Percentiles rank a stretch among this genome's conserved stretches.
phyloP scores from a whole-genome alignment of 1,284 basidiomycete genomes.

The Microbotryomycetes sp. region DNA sequence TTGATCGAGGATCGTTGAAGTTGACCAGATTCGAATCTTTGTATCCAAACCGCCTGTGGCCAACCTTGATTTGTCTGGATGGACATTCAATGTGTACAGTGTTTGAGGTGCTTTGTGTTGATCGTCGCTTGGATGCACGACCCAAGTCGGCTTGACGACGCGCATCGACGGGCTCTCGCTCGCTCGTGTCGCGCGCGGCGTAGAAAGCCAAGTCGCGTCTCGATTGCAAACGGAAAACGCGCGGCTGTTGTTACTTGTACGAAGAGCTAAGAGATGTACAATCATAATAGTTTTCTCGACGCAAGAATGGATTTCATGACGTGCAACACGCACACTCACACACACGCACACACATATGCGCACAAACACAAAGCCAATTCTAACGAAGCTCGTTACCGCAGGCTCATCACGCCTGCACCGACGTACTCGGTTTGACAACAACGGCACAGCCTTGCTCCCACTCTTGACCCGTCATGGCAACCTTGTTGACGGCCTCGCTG shows the following conservation, averaged over 20 bases:
- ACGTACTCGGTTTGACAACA: background rate
- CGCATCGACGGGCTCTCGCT: background rate
- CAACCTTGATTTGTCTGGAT: slow-evolving; percentile 90
- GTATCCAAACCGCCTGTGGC: slow-evolving; percentile 90
- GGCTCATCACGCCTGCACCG: too few relatives aligned
- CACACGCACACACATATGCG: background rate
- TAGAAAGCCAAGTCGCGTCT: too few relatives aligned
- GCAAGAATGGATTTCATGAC: too few relatives aligned
- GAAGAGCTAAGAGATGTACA: too few relatives aligned
- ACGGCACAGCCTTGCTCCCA: slow-evolving; percentile 19
- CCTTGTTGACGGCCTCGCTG: slow-evolving; percentile 6
- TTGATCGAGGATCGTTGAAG: slow-evolving; percentile 76
- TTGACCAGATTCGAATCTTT: slow-evolving; percentile 96
- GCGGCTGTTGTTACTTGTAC: too few relatives aligned
- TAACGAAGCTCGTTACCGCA: too few relatives aligned
- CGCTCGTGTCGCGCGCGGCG: too few relatives aligned
- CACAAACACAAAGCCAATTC: background rate
- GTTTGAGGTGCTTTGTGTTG: slow-evolving; percentile 51
- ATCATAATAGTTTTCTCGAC: too few relatives aligned
- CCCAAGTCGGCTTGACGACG: slow-evolving; percentile 29
- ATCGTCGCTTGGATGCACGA: slow-evolving; percentile 25
- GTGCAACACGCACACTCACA: background rate
- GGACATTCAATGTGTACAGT: slow-evolving; percentile 88
- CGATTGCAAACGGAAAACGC: too few relatives aligned
- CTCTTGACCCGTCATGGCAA: slow-evolving; percentile 9